Evolutionary conservation across 1,284 basidiomycete species (phyloP).

Genomic region (Cryptococcus jaspeensis): DNA sequence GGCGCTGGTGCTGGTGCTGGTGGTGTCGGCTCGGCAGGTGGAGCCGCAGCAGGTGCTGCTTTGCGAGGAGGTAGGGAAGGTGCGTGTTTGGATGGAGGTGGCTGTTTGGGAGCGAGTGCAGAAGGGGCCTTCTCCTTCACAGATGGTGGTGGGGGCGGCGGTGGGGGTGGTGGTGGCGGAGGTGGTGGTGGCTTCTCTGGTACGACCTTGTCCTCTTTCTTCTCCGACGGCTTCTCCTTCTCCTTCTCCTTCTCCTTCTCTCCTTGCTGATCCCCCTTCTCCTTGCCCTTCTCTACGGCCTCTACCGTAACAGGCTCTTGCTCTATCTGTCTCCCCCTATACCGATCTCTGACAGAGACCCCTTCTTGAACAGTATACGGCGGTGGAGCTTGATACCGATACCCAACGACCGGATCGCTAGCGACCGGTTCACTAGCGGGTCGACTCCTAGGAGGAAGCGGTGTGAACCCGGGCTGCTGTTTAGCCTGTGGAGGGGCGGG

Average conservation of each 20-base stretch:
- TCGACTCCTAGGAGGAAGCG: no score
- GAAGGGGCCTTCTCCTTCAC: no score
- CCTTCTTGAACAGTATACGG: neutral
- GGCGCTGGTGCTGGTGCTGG: neutral
- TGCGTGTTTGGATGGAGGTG: neutral
- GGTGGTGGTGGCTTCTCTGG: neutral
- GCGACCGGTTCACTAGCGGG: neutral
- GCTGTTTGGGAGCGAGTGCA: no score
- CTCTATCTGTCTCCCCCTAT: neutral
- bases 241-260: constrained; percentile 17
- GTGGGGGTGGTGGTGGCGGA: neutral
- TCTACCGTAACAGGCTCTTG: neutral
- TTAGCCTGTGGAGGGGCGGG: no score
- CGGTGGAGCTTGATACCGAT: neutral
- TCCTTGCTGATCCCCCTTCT: constrained; percentile 7
- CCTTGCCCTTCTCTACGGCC: neutral
- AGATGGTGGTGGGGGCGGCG: neutral
- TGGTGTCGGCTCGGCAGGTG: no score
- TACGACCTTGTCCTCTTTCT: neutral
- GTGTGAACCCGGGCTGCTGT: no score
- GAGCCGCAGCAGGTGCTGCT: no score
- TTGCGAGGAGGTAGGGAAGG: no score
- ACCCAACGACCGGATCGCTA: neutral
- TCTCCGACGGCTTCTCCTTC: neutral
- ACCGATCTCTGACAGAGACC: neutral